A percentile compares a stretch with the other conserved stretches of the same genome.
phyloP scores from a whole-genome alignment of 2,329 filamentous ascomycete genomes.

The Diaporthe nobilis region DNA sequence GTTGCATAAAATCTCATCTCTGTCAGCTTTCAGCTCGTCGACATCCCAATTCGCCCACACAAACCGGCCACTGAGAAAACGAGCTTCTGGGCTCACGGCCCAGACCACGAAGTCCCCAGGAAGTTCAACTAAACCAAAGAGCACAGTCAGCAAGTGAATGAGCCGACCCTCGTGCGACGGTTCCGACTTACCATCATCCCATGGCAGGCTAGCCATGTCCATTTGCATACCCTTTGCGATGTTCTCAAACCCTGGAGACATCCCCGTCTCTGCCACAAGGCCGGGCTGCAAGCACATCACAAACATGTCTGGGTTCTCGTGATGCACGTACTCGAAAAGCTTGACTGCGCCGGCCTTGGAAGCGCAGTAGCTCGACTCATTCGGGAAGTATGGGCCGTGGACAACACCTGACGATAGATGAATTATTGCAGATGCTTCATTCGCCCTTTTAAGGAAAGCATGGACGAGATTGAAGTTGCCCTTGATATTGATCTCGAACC shows the following conservation, averaged over 20 bases:
- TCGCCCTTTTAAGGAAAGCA: neutral
- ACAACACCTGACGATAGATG: slow-evolving; percentile 5
- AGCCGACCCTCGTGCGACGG: neutral
- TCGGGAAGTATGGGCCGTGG: slow-evolving; percentile 28
- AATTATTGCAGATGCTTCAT: neutral
- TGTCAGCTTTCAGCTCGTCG: slow-evolving; percentile 48
- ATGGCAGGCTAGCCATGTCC: slow-evolving; percentile 10
- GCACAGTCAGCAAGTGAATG: neutral
- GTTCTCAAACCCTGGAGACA: slow-evolving; percentile 17
- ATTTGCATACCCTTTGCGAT: slow-evolving; percentile 16
- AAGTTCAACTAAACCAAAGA: slow-evolving; percentile 41
- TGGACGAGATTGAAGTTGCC: slow-evolving; percentile 28
- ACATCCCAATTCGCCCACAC: slow-evolving; percentile 55
- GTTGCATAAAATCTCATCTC: neutral
- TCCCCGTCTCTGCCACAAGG: slow-evolving; percentile 18
- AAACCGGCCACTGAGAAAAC: slow-evolving; percentile 51
- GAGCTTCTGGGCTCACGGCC: slow-evolving; percentile 51
- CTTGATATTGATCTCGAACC: slow-evolving; percentile 12
- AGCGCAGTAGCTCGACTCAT: slow-evolving; percentile 29
- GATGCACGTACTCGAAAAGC: slow-evolving; percentile 33
- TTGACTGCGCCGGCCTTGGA: slow-evolving; percentile 28
- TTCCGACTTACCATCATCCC: slow-evolving; percentile 10
- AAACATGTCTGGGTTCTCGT: slow-evolving; percentile 20
- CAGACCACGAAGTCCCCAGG: slow-evolving; percentile 52
- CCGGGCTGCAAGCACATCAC: slow-evolving; percentile 29